These are phyloP conservation scores for Colletotrichum sojae DNA, from an alignment of 2,329 filamentous ascomycete genomes.

Conservation along the genomic window DNA sequence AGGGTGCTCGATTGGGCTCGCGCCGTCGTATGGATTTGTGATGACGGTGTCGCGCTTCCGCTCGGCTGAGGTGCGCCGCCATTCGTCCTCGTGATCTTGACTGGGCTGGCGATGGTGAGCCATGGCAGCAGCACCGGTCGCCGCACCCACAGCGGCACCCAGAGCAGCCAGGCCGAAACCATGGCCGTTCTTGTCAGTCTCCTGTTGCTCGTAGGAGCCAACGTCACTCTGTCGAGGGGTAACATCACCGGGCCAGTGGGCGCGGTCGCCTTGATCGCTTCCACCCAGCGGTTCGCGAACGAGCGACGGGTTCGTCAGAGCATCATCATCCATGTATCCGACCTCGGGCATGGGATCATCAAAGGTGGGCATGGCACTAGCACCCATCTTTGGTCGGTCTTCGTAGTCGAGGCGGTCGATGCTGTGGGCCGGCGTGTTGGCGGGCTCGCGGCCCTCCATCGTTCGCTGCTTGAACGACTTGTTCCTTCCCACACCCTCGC, in stretches of 20 bases:
- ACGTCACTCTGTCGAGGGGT: slow-evolving; percentile 50
- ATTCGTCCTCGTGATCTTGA: slow-evolving; percentile 75
- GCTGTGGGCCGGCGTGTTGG: slow-evolving; percentile 71
- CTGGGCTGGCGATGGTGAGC: slow-evolving; percentile 67
- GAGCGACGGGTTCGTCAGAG: slow-evolving; percentile 88
- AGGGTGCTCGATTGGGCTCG: slow-evolving; percentile 73
- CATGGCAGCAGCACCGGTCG: slow-evolving; percentile 61
- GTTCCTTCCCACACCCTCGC: slow-evolving; percentile 70
- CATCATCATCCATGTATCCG: slow-evolving; percentile 77
- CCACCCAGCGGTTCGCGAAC: slow-evolving; percentile 81
- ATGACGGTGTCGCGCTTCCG: slow-evolving; percentile 76
- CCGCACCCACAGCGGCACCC: slow-evolving; percentile 67
- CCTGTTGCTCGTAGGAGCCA: slow-evolving; percentile 48
- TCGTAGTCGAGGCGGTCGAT: slow-evolving; percentile 70
- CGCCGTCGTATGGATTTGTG: slow-evolving; percentile 77
- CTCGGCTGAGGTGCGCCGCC: slow-evolving; percentile 73
- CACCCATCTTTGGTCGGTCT: slow-evolving; percentile 71
- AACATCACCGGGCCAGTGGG: slow-evolving; percentile 49
- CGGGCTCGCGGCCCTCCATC: slow-evolving; percentile 67
- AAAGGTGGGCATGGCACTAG: slow-evolving; percentile 78
- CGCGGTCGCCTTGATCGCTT: slow-evolving; percentile 46
- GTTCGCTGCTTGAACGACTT: slow-evolving; percentile 78
- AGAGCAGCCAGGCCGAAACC: slow-evolving; percentile 64
- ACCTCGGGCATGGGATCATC: slow-evolving; percentile 83
- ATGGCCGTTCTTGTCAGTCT: slow-evolving; percentile 38